Evolutionary conservation across 129 eudicot genomes (phyloP), one percentile per base, ranked within the genome.

Genomic region (Deinandra increscens): DNA sequence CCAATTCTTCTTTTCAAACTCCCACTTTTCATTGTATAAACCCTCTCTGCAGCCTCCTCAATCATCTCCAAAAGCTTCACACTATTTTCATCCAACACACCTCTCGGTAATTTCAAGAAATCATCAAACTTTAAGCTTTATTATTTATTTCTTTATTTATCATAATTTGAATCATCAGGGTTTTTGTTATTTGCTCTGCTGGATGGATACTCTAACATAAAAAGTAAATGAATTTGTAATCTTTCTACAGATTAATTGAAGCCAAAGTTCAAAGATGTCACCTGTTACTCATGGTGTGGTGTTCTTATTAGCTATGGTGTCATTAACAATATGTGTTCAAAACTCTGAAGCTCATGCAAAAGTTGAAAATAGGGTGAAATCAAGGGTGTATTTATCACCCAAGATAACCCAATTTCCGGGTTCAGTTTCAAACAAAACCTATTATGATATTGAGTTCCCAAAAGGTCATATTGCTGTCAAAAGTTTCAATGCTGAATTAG

Each of bases 401-500:
- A 73, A 78, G 65, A 72, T 84, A 55, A 84, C 74, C 39, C 66
- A 66, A 73, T 58, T 66, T 11, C 82, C 91, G 4, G 90, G 95
- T 34, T 85, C 86, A 11, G 95, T 82, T 42, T 64, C 81, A 53
- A 73, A 88, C 73, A 84, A 78, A 62, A 48, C 6, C 49, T 80
- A 77, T 75, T 75, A 84, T 3, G 71, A 87, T 59, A 82, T 82
- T 4, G 84, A 84, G 54, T 84, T 87, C 63, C 90, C 95, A 18
- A 73, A 60, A 71, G 82, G 87, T 45, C 90, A 88, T 75, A 67
- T 88, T 69, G 90, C 81, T 17, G 26, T 88, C 15, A 88, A 88
- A 85, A 76, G 74, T 69, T 84, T 84, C 81, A 64, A 71, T 75
- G 90, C 91, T 19, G 95, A 88, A 84, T 79, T 88, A 72, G 88